phyloP scores from a whole-genome alignment of 306 rosid genomes.

The Glycyrrhiza uralensis region DNA sequence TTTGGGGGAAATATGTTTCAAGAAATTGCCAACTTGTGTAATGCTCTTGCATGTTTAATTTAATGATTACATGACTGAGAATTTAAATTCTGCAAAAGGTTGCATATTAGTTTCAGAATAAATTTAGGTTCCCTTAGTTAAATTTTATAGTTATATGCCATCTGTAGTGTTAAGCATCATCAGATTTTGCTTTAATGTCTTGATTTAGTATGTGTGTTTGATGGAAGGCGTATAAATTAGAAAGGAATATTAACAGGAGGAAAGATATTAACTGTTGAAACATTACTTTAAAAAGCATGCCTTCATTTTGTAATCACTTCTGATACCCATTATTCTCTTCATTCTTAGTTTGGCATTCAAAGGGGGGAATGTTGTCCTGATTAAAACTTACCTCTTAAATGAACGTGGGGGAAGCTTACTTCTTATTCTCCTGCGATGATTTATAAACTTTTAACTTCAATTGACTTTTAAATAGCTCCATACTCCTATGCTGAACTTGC shows the following conservation, averaged over 20 bases:
- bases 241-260: neutral
- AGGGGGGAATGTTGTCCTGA: neutral
- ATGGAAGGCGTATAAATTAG: neutral
- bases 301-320: neutral
- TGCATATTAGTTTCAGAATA: neutral
- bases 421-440: conserved; percentile 1
- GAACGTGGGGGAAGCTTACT: neutral
- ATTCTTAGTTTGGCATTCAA: conserved; percentile 1
- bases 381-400: neutral
- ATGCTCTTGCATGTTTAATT: conserved; percentile 11
- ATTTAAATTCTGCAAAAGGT: neutral
- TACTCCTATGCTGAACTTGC: neutral
- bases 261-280: neutral
- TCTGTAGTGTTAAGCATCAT: neutral
- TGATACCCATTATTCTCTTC: neutral
- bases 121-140: neutral
- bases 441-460: neutral
- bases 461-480: neutral
- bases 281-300: neutral
- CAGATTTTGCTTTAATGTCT: neutral
- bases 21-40: neutral
- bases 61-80: neutral
- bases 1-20: neutral
- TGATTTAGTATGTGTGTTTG: neutral
- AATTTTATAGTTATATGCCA: neutral